Percentiles rank a stretch among this genome's conserved stretches.
Evolutionary conservation across 2,329 filamentous ascomycete genomes (phyloP).

Genomic region (Cercospora sp.): DNA sequence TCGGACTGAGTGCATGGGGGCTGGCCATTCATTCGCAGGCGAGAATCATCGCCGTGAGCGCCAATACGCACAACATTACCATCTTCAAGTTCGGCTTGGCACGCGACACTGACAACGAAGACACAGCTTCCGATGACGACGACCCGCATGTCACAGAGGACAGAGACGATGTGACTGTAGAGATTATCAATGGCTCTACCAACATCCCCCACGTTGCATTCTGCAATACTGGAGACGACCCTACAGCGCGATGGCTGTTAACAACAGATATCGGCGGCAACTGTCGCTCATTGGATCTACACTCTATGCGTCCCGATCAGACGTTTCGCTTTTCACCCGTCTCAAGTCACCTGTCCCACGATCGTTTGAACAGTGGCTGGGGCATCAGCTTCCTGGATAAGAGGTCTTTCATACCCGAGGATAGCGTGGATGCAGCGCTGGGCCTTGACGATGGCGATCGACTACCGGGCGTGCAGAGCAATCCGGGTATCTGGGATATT

Average conservation of each 20-base stretch:
- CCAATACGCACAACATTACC: constrained; percentile 65
- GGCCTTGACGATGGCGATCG: constrained; percentile 27
- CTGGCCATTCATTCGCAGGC: constrained; percentile 76
- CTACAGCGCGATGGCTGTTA: constrained; percentile 56
- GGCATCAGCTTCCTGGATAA: constrained; percentile 41
- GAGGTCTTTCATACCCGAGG: constrained; percentile 36
- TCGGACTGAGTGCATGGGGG: constrained; percentile 82
- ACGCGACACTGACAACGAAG: constrained; percentile 29
- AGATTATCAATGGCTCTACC: constrained; percentile 34
- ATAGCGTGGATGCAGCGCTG: constrained; percentile 27
- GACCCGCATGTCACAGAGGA: constrained; percentile 10
- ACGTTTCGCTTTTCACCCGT: constrained; percentile 30
- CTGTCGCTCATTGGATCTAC: constrained; percentile 36
- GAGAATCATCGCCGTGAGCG: constrained; percentile 81
- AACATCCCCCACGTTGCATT: constrained; percentile 63
- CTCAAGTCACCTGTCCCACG: constrained; percentile 21
- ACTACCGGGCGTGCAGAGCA: constrained; percentile 23
- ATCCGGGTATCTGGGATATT: constrained; percentile 35
- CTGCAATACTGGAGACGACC: constrained; percentile 58
- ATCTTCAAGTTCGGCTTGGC: constrained; percentile 61
- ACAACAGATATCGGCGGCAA: constrained; percentile 54
- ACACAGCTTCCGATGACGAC: constrained; percentile 27
- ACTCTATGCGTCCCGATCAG: constrained; percentile 26
- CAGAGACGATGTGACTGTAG: constrained; percentile 33
- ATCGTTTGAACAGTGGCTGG: constrained; percentile 40